These are phyloP conservation scores for Curvularia sp. DNA, from an alignment of 2,329 filamentous ascomycete species.

Conservation along the genomic window DNA sequence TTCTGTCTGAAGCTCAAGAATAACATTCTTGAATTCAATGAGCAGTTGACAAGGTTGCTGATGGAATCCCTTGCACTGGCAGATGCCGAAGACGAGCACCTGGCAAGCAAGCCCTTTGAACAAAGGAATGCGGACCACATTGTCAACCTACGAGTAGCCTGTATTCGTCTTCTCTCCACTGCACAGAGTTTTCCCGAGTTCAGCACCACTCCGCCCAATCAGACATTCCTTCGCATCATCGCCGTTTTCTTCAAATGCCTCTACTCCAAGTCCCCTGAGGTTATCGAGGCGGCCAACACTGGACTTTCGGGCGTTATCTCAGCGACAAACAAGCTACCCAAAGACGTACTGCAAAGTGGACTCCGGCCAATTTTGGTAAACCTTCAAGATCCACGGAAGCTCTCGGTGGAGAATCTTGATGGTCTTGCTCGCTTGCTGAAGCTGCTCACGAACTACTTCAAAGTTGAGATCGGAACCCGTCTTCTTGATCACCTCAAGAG, in stretches of 20 bases:
- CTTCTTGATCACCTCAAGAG: constrained; percentile 93
- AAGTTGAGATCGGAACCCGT: constrained; percentile 93
- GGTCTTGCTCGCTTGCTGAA: constrained; percentile 89
- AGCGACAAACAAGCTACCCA: constrained; percentile 89
- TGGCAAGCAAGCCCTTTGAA: constrained; percentile 85
- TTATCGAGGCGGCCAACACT: constrained; percentile 91
- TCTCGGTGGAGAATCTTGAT: constrained; percentile 88
- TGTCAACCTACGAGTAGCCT: constrained; percentile 87
- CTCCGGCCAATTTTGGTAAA: constrained; percentile 95
- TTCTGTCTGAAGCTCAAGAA: constrained; percentile 91
- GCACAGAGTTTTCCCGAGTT: constrained; percentile 95
- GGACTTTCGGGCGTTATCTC: constrained; percentile 86
- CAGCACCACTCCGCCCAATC: constrained; percentile 73
- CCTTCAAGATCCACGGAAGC: constrained; percentile 87
- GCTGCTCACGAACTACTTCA: constrained; percentile 96
- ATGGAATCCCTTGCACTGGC: constrained; percentile 93
- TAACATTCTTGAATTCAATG: constrained; percentile 90
- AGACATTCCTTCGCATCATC: constrained; percentile 71
- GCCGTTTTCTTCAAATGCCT: constrained; percentile 97
- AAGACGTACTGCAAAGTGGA: constrained; percentile 92
- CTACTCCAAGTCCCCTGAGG: constrained; percentile 89
- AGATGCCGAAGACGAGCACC: constrained; percentile 90
- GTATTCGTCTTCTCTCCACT: constrained; percentile 89
- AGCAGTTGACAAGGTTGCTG: constrained; percentile 85
- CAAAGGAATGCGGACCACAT: constrained; percentile 96